Base-by-base conservation (phyloP, 148 eudicot species). In the Nepenthes gracilis region DNA sequence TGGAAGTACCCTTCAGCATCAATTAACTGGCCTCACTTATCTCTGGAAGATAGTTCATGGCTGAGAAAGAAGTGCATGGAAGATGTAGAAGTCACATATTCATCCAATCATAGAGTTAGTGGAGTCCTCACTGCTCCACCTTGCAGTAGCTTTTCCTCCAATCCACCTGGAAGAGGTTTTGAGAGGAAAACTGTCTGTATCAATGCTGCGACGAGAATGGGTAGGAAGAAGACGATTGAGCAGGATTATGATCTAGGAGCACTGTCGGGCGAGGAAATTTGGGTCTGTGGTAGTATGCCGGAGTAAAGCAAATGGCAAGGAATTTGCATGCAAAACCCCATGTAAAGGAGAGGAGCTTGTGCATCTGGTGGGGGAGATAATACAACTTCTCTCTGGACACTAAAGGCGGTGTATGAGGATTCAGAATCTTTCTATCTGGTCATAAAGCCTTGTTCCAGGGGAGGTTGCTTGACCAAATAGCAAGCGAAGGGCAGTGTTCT, bases 331-430 rank as follows among this genome's bases (percentile, higher is more conserved):
- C 59, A 78, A 81, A 68, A 76, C 71, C 0, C 67, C 78, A 59
- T 53, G 58, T 12, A 81, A 75, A 59, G 81, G 84, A 49, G 76
- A 80, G 47, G 84, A 77, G 36, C 75, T 78, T 68, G 81, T 80
- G 64, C 84, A 80, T 43, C 64, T 75, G 52, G 85, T 77, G 70
- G 81, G 77, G 35, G 85, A 80, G 70, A 74, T 80, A 49, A 80
- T 80, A 81, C 81, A 77, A 55, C 85, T 77, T 65, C 70, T 80
- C 9, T 80, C 81, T 35, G 85, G 85, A 54, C 85, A 12, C 64
- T 86, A 38, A 74, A 80, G 67, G 83, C 85, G 2, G 88, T 83
- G 32, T 86, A 86, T 75, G 88, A 86, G 65, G 93, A 86, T 70
- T 70, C 49, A 55, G 77, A 78, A 23, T 76, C 69, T 38, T 83